phyloP scores from a whole-genome alignment of 805 yeast species.

The Candida chauliodis region DNA sequence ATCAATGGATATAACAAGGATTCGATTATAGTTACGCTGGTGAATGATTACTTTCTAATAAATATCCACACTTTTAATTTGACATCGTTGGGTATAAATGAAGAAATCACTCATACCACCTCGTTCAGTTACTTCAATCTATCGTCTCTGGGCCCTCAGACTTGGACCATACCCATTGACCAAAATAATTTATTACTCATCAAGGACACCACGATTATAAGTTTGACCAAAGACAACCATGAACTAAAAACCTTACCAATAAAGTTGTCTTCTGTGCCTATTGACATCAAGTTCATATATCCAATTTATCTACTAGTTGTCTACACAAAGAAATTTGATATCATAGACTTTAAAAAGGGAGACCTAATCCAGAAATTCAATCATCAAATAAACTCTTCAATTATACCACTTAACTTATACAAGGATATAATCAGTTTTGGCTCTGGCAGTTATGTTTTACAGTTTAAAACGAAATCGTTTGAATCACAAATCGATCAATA shows the following conservation, averaged over 20 bases:
- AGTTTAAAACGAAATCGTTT: slow-evolving; percentile 23
- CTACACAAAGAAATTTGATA: slow-evolving; percentile 30
- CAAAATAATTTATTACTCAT: slow-evolving; percentile 21
- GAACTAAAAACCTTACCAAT: slow-evolving; percentile 18
- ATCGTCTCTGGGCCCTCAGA: slow-evolving; percentile 24
- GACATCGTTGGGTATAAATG: slow-evolving; percentile 17
- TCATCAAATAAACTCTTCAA: slow-evolving; percentile 27
- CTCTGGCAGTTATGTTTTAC: slow-evolving; percentile 28
- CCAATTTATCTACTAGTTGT: slow-evolving; percentile 33
- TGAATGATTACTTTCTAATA: slow-evolving; percentile 24
- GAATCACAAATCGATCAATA: slow-evolving; percentile 38
- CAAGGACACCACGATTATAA: slow-evolving; percentile 23
- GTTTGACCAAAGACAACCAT: slow-evolving; percentile 7
- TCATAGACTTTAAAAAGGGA: slow-evolving; percentile 33
- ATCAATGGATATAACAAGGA: slow-evolving; percentile 13
- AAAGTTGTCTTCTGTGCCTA: slow-evolving; percentile 24
- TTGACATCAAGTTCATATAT: slow-evolving; percentile 20
- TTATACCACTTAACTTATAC: slow-evolving; percentile 15
- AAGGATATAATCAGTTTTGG: slow-evolving; percentile 17
- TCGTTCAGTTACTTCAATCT: slow-evolving; percentile 40
- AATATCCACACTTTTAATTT: slow-evolving; percentile 19
- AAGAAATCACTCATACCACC: slow-evolving; percentile 19
- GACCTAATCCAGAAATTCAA: slow-evolving; percentile 30
- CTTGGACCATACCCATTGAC: slow-evolving; percentile 17
- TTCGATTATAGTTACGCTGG: slow-evolving; percentile 20